Evolutionary conservation across 1,284 basidiomycete genomes (phyloP).

Genomic region (Mycena sp.): DNA sequence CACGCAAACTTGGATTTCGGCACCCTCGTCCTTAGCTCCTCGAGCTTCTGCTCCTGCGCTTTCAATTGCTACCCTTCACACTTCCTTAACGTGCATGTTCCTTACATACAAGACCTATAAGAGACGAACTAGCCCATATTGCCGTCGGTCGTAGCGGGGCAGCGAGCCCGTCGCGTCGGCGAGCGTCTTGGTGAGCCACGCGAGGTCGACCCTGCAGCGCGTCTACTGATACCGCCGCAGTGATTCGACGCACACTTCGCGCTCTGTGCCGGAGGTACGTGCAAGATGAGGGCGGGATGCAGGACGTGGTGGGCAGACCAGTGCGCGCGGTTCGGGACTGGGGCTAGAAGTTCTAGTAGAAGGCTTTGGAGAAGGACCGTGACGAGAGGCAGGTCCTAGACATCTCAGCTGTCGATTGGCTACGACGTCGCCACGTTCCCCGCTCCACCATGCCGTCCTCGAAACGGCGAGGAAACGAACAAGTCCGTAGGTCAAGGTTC

Average conservation of each 20-base stretch:
- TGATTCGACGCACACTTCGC: constrained; percentile 28
- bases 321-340: constrained; percentile 55
- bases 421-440: background rate
- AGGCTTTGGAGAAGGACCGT: constrained; percentile 57
- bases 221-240: constrained; percentile 14
- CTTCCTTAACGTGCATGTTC: background rate
- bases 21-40: constrained; percentile 55
- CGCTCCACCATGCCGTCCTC: background rate
- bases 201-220: constrained; percentile 53
- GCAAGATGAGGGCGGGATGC: constrained; percentile 1
- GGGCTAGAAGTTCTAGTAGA: too few relatives aligned
- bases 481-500: constrained; percentile 3
- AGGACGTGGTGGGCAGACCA: constrained; percentile 36
- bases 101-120: background rate
- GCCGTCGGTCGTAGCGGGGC: constrained; percentile 78
- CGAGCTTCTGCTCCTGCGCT: constrained; percentile 60
- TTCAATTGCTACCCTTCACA: constrained; percentile 60
- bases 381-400: background rate
- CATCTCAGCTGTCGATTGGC: background rate
- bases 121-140: constrained; percentile 69
- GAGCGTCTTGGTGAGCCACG: constrained; percentile 66
- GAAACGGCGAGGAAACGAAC: background rate
- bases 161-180: constrained; percentile 68
- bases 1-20: constrained; percentile 77
- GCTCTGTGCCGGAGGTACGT: constrained; percentile 24